These are phyloP conservation scores for Acacia crassicarpa DNA, from an alignment of 306 rosid genomes.

Conservation along the genomic window DNA sequence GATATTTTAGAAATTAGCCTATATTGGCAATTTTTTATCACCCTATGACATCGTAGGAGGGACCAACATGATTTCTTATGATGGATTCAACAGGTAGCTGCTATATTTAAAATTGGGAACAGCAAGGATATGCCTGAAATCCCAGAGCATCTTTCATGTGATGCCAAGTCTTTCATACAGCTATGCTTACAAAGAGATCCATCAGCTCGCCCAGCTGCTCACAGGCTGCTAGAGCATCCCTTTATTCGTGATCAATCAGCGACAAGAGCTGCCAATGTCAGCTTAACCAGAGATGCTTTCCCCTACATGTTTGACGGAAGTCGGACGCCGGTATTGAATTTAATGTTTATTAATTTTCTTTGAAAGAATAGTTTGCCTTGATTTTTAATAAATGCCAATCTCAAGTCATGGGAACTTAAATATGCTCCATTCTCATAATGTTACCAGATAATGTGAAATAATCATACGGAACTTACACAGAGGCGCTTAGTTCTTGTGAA, in stretches of 20 bases:
- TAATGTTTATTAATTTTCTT: conserved; percentile 1
- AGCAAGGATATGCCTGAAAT: conserved; percentile 95
- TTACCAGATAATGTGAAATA: neutral
- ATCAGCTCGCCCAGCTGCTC: conserved; percentile 76
- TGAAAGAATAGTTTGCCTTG: conserved; percentile 25
- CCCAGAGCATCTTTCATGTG: conserved; percentile 87
- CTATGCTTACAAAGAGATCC: conserved; percentile 87
- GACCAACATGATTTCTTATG: conserved; percentile 32
- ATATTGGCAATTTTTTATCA: neutral
- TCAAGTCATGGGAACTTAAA: neutral
- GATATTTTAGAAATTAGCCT: conserved; percentile 31
- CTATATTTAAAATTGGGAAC: conserved; percentile 96
- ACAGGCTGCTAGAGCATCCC: conserved; percentile 66
- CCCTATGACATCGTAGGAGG: conserved; percentile 22
- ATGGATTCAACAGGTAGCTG: conserved; percentile 80
- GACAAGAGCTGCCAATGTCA: conserved; percentile 60
- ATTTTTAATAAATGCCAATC: conserved; percentile 1
- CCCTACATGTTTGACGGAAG: conserved; percentile 76
- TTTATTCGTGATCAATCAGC: conserved; percentile 81
- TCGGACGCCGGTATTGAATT: conserved; percentile 76
- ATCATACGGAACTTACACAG: conserved; percentile 8
- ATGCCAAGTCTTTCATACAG: conserved; percentile 77
- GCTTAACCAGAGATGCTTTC: conserved; percentile 68
- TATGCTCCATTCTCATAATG: neutral
- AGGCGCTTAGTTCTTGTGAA: neutral